Base-by-base conservation (phyloP, 768 basidiomycete genomes). In the Atractiella rhizophila region DNA sequence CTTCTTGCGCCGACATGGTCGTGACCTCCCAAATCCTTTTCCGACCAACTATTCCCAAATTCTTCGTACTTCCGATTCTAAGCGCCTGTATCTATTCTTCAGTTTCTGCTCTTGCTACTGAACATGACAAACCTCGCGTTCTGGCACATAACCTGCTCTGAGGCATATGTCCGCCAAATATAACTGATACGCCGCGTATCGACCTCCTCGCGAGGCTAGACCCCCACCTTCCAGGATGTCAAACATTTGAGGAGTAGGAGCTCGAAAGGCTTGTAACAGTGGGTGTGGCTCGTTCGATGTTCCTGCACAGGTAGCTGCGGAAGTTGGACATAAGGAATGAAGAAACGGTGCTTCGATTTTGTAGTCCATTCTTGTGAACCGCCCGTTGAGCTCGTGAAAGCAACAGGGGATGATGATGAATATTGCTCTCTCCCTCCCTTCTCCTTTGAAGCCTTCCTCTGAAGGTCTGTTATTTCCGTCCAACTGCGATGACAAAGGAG, bases 21-120 rank as follows among this genome's bases (percentile, higher is more conserved):
- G 21, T 16, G 6, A 19, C 38, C 23, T 15, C 11, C 39, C 42
- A 43, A 7, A 49, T 28, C 26, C 49, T 28, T 35, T 9, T 47
- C 25, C 50, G 15, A 2, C 86, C 85, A 24, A 88, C 59, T 37
- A 91, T 67, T 0, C 76, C 79, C 82, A 85, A 91, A 54, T 83
- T 83, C 44, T 82, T 68, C 29, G 88, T 91, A 56, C 78, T 82
- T 1, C 86, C 86, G 11, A 96, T 86, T 45, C 88, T 64, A 49
- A 96, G 57, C 20, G 64, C 68, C n/a, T n/a, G n/a, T n/a, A n/a
- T n/a, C n/a, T n/a, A n/a, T n/a, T n/a, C n/a, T n/a, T n/a, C n/a
- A n/a, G n/a, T n/a, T n/a, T n/a, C n/a, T n/a, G n/a, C n/a, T n/a
- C n/a, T n/a, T n/a, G n/a, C n/a, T n/a, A n/a, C n/a, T n/a, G n/a